These are phyloP conservation scores for Tylopilus sp. DNA, from an alignment of 768 basidiomycete species.

Conservation along the genomic window DNA sequence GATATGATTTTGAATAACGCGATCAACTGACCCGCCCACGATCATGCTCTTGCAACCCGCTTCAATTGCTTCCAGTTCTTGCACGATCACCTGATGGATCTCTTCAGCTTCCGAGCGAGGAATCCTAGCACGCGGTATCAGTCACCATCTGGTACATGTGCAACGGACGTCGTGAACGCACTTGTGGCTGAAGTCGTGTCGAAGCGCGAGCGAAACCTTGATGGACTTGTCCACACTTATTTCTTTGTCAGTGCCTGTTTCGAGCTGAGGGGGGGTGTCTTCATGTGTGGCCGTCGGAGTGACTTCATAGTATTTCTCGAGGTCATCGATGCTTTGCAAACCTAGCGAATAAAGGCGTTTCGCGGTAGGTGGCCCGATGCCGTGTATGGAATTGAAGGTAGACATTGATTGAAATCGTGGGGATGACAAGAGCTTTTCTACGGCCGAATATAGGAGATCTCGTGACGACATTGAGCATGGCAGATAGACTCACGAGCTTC, in stretches of 20 bases:
- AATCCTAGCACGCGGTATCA: constrained; percentile 46
- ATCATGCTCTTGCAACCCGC: constrained; percentile 72
- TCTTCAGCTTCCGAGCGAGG: constrained; percentile 74
- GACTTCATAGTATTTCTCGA: constrained; percentile 58
- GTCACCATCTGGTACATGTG: not conserved
- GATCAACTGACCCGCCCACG: constrained; percentile 66
- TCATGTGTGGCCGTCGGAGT: constrained; percentile 35
- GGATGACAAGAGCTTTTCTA: constrained; percentile 47
- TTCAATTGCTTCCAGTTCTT: constrained; percentile 59
- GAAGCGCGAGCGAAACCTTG: constrained; percentile 55
- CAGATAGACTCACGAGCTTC: constrained; percentile 46
- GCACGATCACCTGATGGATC: constrained; percentile 65
- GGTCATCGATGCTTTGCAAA: constrained; percentile 63
- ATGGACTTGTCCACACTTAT: constrained; percentile 40
- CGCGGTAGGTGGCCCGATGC: constrained; percentile 72
- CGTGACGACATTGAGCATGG: constrained; percentile 9
- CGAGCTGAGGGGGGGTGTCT: constrained; percentile 22
- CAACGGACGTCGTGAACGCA: constrained; percentile 21
- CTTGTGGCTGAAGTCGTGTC: constrained; percentile 52
- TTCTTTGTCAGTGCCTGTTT: constrained; percentile 15
- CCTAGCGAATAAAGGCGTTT: constrained; percentile 61
- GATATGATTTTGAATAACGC: not conserved
- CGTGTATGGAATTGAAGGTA: constrained; percentile 61
- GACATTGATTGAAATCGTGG: constrained; percentile 55
- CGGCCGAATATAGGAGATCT: not conserved